Conservation (phyloP, 768 basidiomycete species). For the Amyloporia xantha region DNA sequence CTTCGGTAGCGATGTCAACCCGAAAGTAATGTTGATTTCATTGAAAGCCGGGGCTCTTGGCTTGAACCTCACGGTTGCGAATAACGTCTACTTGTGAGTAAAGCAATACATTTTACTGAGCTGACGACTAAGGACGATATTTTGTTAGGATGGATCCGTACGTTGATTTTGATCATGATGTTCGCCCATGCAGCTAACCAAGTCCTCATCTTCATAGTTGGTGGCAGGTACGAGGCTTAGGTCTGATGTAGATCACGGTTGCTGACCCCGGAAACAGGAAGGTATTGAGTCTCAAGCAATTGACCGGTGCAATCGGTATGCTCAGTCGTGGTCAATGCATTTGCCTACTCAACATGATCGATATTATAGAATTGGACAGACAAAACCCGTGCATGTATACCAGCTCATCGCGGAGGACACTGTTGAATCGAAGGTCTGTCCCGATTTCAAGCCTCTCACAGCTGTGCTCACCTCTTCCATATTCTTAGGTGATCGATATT, state of each 20-base stretch:
- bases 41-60: constrained; percentile 81
- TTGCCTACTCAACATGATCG: background rate
- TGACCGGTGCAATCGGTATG: constrained; percentile 67
- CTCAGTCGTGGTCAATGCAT: background rate
- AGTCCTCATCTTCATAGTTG: constrained; percentile 39
- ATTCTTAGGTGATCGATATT: constrained; percentile 67
- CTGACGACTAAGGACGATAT: background rate
- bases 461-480: too few relatives aligned
- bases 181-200: background rate
- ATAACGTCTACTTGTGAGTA: constrained; percentile 75
- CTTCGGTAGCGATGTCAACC: constrained; percentile 36
- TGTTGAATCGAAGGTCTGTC: constrained; percentile 71
- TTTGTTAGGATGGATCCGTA: constrained; percentile 71
- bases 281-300: constrained; percentile 84
- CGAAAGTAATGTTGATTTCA: constrained; percentile 81
- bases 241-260: constrained; percentile 26
- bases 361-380: constrained; percentile 63
- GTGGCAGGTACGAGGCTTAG: constrained; percentile 69
- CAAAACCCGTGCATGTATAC: constrained; percentile 76
- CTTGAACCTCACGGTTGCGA: constrained; percentile 82
- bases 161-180: too few relatives aligned
- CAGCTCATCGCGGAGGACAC: constrained; percentile 88
- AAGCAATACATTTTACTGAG: constrained; percentile 1
- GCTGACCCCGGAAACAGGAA: constrained; percentile 34
- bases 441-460: background rate